phyloP scores from a whole-genome alignment of 768 basidiomycete genomes.

The Pleurotus cornucopiae region DNA sequence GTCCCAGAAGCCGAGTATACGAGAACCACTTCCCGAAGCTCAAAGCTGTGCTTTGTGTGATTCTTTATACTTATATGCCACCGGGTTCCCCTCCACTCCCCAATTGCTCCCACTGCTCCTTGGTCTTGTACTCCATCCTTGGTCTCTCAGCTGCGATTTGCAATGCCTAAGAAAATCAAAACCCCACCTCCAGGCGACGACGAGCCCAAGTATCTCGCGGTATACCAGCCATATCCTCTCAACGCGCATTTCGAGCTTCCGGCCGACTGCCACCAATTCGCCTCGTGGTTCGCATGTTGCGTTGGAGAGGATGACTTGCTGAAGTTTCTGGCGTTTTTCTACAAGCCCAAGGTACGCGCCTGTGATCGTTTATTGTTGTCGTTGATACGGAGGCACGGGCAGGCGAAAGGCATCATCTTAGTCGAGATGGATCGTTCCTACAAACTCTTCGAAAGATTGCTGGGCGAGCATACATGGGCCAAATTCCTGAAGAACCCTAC shows the following conservation, averaged over 20 bases:
- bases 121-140: not conserved
- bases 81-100: no score
- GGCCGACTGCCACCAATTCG: constrained; percentile 34
- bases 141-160: constrained; percentile 5
- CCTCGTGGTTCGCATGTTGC: constrained; percentile 44
- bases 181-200: constrained; percentile 29
- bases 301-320: constrained; percentile 32
- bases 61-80: no score
- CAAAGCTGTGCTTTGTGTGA: no score
- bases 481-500: constrained; percentile 38
- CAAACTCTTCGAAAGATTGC: constrained; percentile 27
- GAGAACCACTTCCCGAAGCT: no score
- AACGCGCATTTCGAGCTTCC: constrained; percentile 41
- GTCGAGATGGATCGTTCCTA: constrained; percentile 40
- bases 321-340: constrained; percentile 40
- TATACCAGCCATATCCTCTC: constrained; percentile 46
- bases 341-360: constrained; percentile 39
- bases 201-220: constrained; percentile 42
- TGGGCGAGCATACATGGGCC: constrained; percentile 50
- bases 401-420: constrained; percentile 46
- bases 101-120: no score
- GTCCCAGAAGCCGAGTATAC: no score
- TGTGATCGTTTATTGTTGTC: not conserved
- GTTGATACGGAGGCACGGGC: constrained; percentile 1
- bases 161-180: constrained; percentile 23